These are phyloP conservation scores for Hymenoscyphus albidus DNA, from an alignment of 2,329 filamentous ascomycete genomes.

Conservation along the genomic window DNA sequence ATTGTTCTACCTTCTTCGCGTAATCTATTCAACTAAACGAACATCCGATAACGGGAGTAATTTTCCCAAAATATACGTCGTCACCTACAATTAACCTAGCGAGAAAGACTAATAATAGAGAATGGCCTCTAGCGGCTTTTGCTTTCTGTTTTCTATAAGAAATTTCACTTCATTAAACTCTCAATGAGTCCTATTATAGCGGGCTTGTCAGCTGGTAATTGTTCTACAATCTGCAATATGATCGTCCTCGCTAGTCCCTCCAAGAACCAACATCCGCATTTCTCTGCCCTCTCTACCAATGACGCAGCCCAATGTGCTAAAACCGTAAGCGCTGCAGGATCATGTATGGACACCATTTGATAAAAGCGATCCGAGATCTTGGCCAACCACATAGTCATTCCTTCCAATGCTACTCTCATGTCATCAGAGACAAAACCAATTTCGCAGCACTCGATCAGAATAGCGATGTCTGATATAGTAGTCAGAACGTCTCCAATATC, in stretches of 20 bases:
- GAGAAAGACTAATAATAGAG: no score
- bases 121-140: no score
- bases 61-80: no score
- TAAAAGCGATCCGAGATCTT: not conserved
- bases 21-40: no score
- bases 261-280: not conserved
- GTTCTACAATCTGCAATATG: not conserved
- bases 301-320: not conserved
- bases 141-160: no score
- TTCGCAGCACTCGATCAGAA: not conserved
- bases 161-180: not conserved
- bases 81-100: no score
- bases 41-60: no score
- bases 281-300: not conserved
- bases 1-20: no score
- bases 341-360: not conserved
- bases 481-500: not conserved
- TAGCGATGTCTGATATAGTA: not conserved
- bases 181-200: not conserved
- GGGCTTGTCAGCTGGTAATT: not conserved
- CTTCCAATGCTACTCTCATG: not conserved
- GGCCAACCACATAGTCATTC: not conserved
- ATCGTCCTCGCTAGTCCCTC: not conserved
- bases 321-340: not conserved
- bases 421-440: not conserved